Evolutionary conservation across 345 rosid genomes (phyloP), one percentile per base, ranked within the genome.

Genomic region (Ailanthus altissimus): DNA sequence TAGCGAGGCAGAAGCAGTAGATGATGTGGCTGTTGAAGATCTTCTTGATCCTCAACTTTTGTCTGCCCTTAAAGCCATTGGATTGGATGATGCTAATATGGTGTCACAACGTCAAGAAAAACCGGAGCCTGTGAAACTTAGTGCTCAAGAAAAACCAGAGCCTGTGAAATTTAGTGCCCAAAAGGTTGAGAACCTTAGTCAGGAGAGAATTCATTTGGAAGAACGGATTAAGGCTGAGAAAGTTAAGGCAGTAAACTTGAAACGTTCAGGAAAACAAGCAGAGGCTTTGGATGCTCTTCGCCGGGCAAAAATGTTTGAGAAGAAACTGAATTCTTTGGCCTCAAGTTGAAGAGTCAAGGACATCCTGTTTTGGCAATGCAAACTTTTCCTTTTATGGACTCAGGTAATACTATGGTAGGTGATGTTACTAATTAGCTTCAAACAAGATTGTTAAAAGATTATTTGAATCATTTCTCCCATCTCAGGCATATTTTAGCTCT

Each of bases 41-140:
- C 82, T 94, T 81, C 98, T 95, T 20, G 96, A 93, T 90, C 97
- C 98, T 81, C 94, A 90, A 69, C 98, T 95, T 72, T 78, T 95
- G 8, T 89, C 93, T 83, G 96, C 98, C 28, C 80, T 95, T 70
- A 87, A 82, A 81, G 93, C 89, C 42, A 87, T 93, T 42, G 99
- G 98, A 49, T 75, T 96, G 50, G 90, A 82, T 61, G 90, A 83
- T 78, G 47, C 85, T 14, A 71, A 71, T 62, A 42, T 20, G 66
- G 58, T 75, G 1, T 53, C 85, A 1, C 84, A 20, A 76, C 70
- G 77, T 42, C 83, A 75, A 60, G 83, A 83, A 46, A 84, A 59
- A 45, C 65, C 74, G 32, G 84, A 77, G 53, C 79, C 89, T 51
- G 78, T 45, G 47, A 85, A 82, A 67, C 75, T 51, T 7, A 59